A percentile compares a stretch with the other conserved stretches of the same genome.
Conservation (phyloP, 805 yeast species). For the Ogataea populi-albae region DNA sequence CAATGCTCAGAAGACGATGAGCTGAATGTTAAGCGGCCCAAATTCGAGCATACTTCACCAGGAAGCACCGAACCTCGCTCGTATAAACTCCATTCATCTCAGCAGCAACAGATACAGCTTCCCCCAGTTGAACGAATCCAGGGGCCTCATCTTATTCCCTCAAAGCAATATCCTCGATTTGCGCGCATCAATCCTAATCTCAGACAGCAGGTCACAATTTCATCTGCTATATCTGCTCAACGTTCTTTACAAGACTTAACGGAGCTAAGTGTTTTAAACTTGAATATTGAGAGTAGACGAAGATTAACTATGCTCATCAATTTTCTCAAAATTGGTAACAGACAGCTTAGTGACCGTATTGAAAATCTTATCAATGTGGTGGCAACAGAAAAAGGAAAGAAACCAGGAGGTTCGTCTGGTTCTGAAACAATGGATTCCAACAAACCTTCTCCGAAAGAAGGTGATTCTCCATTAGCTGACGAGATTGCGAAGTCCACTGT, state of each 20-base stretch:
- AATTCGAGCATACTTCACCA: slow-evolving; percentile 13
- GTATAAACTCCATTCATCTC: slow-evolving; percentile 1
- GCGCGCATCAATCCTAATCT: slow-evolving; percentile 17
- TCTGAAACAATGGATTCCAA: too few species aligned
- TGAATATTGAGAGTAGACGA: slow-evolving; percentile 64
- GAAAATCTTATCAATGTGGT: slow-evolving; percentile 41
- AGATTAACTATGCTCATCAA: slow-evolving; percentile 77
- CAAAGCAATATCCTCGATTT: slow-evolving; percentile 13
- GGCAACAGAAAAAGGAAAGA: slow-evolving; percentile 23
- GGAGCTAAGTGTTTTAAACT: slow-evolving; percentile 33
- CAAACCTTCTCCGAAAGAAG: slow-evolving; percentile 1
- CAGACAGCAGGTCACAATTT: slow-evolving; percentile 29
- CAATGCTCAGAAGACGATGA: slow-evolving; percentile 6
- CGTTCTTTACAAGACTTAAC: slow-evolving; percentile 32
- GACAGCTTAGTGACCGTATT: slow-evolving; percentile 67
- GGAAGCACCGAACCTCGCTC: slow-evolving; percentile 5
- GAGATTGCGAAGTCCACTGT: not conserved
- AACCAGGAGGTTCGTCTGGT: slow-evolving; percentile 4
- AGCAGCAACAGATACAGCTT: slow-evolving; percentile 5
- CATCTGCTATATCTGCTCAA: slow-evolving; percentile 32
- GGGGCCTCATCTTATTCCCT: slow-evolving; percentile 1
- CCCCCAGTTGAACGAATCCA: slow-evolving; percentile 10
- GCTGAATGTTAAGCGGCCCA: slow-evolving; percentile 18
- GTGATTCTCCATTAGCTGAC: not conserved
- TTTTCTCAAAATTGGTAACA: slow-evolving; percentile 75